Percentiles rank a stretch among this genome's conserved stretches.
Conservation (phyloP, 2,329 filamentous ascomycete genomes). For the Chalara sp. region DNA sequence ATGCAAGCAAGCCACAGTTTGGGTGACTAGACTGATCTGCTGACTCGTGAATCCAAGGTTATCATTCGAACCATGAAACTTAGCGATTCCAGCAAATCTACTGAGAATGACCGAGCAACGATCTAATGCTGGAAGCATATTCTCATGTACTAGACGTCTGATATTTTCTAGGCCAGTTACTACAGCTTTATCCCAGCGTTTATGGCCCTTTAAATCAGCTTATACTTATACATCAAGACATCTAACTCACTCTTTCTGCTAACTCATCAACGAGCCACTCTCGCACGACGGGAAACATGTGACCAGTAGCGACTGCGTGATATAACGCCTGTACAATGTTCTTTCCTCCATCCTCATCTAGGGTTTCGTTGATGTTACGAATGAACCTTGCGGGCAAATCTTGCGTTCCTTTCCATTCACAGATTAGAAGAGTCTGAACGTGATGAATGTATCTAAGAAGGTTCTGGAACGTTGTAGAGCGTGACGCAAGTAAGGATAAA, state of each 20-base stretch:
- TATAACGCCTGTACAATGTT: conserved; percentile 71
- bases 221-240: not conserved
- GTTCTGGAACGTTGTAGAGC: conserved; percentile 82
- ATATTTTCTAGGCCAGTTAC: conserved; percentile 71
- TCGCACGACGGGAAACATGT: conserved; percentile 66
- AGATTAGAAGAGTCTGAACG: conserved; percentile 68
- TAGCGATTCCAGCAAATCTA: conserved; percentile 75
- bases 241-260: conserved; percentile 59
- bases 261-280: conserved; percentile 88
- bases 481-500: conserved; percentile 76
- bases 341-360: conserved; percentile 58
- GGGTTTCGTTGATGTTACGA: conserved; percentile 66
- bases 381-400: conserved; percentile 77
- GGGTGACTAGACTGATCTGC: conserved; percentile 58
- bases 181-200: conserved; percentile 90
- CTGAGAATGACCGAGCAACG: conserved; percentile 75
- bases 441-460: conserved; percentile 79
- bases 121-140: conserved; percentile 82
- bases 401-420: conserved; percentile 77
- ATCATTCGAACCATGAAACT: conserved; percentile 63
- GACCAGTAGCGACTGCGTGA: conserved; percentile 77
- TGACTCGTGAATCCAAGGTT: conserved; percentile 59
- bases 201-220: conserved; percentile 60
- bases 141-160: conserved; percentile 73
- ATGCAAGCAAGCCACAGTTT: conserved; percentile 68